Conservation (phyloP, 129 eudicot species). For the sunflower (Helianthus annuus) region DNA sequence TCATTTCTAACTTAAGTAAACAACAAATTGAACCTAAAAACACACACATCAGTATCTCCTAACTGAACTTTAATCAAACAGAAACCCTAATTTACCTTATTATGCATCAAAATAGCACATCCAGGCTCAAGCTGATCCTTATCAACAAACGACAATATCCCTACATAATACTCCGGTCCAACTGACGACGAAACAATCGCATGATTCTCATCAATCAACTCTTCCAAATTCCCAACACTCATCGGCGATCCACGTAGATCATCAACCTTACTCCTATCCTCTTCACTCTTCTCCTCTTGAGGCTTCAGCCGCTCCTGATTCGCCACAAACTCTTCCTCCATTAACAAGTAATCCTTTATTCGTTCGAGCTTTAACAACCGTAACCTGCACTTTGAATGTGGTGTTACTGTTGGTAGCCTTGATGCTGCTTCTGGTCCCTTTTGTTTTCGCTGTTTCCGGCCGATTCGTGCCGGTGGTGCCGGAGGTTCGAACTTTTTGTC, state of each 20-base stretch:
- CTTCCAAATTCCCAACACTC: slow-evolving; percentile 96
- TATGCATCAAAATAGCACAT: slow-evolving; percentile 90
- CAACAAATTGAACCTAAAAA: background rate
- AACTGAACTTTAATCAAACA: background rate
- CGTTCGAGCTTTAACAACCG: slow-evolving; percentile 73
- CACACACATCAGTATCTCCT: background rate
- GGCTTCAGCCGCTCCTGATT: slow-evolving; percentile 94
- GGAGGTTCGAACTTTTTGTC: slow-evolving; percentile 94
- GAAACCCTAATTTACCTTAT: slow-evolving; percentile 59
- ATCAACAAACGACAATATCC: slow-evolving; percentile 85
- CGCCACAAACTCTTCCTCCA: slow-evolving; percentile 95
- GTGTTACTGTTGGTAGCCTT: slow-evolving; percentile 81
- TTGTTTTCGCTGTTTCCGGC: slow-evolving; percentile 87
- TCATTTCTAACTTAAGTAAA: no score
- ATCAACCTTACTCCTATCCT: slow-evolving; percentile 86
- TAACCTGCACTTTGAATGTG: slow-evolving; percentile 74
- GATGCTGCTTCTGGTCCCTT: slow-evolving; percentile 95
- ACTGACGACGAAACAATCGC: slow-evolving; percentile 92
- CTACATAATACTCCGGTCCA: slow-evolving; percentile 97
- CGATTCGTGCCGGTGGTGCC: slow-evolving; percentile 88
- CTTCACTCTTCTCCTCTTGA: slow-evolving; percentile 93
- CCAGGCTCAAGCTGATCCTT: slow-evolving; percentile 98
- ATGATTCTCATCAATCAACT: slow-evolving; percentile 94
- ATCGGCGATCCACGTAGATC: slow-evolving; percentile 91
- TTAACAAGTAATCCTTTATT: slow-evolving; percentile 79